Percentiles rank a stretch among this genome's conserved stretches.
These are phyloP conservation scores for Xylogone sp. DNA, from an alignment of 2,329 filamentous ascomycete species.

Conservation along the genomic window DNA sequence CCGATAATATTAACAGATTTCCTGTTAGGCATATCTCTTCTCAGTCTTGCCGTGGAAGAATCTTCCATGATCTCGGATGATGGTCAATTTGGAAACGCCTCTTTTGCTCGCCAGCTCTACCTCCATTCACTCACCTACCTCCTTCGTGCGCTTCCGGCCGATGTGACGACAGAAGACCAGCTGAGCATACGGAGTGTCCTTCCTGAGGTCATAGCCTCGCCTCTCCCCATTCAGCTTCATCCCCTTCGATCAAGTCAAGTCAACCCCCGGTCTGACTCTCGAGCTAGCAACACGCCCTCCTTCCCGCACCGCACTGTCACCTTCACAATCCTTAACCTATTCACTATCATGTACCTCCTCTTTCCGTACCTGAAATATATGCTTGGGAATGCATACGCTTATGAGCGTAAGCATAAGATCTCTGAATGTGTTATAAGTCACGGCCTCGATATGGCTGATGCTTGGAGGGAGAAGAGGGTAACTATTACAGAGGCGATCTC, in stretches of 20 bases:
- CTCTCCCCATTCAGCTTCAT: conserved; percentile 11
- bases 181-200: conserved; percentile 47
- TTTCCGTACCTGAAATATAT: conserved; percentile 57
- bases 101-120: too few relatives aligned
- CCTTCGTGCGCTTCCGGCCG: too few relatives aligned
- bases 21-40: conserved; percentile 41
- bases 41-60: conserved; percentile 41
- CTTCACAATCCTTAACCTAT: conserved; percentile 50
- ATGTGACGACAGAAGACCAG: conserved; percentile 52
- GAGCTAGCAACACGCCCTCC: conserved; percentile 34
- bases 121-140: too few relatives aligned
- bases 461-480: conserved; percentile 47
- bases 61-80: conserved; percentile 30
- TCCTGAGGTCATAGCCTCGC: conserved; percentile 31
- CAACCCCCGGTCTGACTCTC: conserved; percentile 2
- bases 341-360: conserved; percentile 56
- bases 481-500: conserved; percentile 51
- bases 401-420: conserved; percentile 64
- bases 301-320: conserved; percentile 57
- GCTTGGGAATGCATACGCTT: conserved; percentile 50
- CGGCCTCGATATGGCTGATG: conserved; percentile 48
- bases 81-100: conserved; percentile 39
- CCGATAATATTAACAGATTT: background rate
- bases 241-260: background rate
- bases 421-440: conserved; percentile 52